Base-by-base conservation (phyloP, 257 asterid species). In the Solanum arcanum region DNA sequence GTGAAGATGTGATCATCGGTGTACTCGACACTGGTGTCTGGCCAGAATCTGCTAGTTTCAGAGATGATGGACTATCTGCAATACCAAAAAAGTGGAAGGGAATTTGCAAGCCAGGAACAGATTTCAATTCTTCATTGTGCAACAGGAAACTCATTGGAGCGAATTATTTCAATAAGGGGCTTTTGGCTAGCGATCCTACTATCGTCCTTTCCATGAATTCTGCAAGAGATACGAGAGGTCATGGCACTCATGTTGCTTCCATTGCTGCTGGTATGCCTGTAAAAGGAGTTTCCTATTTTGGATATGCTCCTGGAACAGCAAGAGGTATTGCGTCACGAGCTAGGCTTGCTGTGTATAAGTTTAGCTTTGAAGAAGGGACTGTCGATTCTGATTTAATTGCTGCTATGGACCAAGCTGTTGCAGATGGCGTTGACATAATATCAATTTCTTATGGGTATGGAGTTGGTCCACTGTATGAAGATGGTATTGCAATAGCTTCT, bases 381-480 rank as follows among this genome's bases (percentile, higher is more conserved):
- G 20, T n/a, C 20, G 35, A 16, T 0, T 86, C 91, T 1, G 92
- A 91, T 76, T 5, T 72, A 1, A 81, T 91, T 12, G 92, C 92
- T 1, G 90, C 86, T 6, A 88, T 91, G 35, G 93, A 91, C 56
- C 91, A 88, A 52, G 91, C 84, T 46, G 90, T 91, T 13, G 91
- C 91, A 0, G 93, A 91, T 69, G 93, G 92, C 12, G 92, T 91
- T 8, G 87, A 91, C 31, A 60, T 91, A 33, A 6, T 91, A 7
- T 80, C 90, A 1, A 10, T 89, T 10, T 89, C 92, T 3, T 10
- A 86, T 47, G 85, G 87, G 15, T 83, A 13, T 42, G 42, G 20
- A 10, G 7, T 13, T 0, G 2, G 15, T 1, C 47, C 76, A 15
- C 84, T 92, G 16, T 89, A 88, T 3, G 88, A 88, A 27, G 86